Base-by-base conservation (phyloP, 2,329 filamentous ascomycete genomes). In the Fusarium sp. region DNA sequence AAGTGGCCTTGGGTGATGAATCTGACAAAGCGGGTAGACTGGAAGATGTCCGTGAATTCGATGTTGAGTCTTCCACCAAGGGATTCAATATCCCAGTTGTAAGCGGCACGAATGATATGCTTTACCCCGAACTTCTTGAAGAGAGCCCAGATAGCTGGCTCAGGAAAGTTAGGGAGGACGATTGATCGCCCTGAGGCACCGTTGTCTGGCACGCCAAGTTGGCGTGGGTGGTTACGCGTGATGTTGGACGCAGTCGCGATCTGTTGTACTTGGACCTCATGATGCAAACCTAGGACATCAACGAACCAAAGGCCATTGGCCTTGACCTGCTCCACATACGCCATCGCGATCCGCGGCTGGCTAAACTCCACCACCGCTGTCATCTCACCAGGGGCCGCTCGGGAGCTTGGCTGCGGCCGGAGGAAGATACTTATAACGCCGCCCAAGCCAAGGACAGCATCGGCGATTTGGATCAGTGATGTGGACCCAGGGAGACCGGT, bases 311-410 rank as follows among this genome's bases (percentile, higher is more conserved):
- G 41, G 0, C 47, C 40, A 9, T 43, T n/a, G 7, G 3, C 25
- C 3, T 18, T 12, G 6, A 38, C 11, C 8, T 60, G 29, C 4
- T 12, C 8, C 0, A 61, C 46, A 4, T 62, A 76, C 0, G 12
- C 78, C 78, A 11, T 78, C 75, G 1, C 78, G 15, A 22, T 22
- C 22, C 3, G 22, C 3, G 22, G 22, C 22, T 22, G 22, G 22
- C 22, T 22, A 4, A 22, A 22, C 4, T 22, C 22, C 22, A 22
- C 22, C 22, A 22, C 22, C 3, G 22, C 22, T 3, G 22, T 22
- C 22, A 22, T 22, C 22, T 22, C 22, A 4, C 22, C 22, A 22
- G 22, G 22, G 22, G 22, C 22, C 3, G 22, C 22, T 22, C 4
- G 22, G 22, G 22, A 22, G 22, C 22, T 22, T 22, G 22, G 22